phyloP scores from a whole-genome alignment of 768 basidiomycete species.

The Hemileccinum impolitum region DNA sequence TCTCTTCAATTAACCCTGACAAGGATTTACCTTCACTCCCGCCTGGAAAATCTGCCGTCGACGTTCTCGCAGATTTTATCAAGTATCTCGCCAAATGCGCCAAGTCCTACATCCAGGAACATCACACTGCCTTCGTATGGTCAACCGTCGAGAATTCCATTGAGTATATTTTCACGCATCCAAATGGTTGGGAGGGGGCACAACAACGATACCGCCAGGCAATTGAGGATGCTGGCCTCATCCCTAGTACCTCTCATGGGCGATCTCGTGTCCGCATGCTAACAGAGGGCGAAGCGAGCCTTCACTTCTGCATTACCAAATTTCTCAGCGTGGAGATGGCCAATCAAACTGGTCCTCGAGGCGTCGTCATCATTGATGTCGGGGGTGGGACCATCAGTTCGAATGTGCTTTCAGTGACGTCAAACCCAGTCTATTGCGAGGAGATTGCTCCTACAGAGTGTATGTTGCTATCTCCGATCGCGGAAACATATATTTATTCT shows the following conservation, averaged over 20 bases:
- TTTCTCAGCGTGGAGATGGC: no score
- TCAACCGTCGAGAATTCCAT: constrained; percentile 7
- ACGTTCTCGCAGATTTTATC: constrained; percentile 20
- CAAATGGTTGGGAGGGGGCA: constrained; percentile 29
- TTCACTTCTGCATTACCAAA: no score
- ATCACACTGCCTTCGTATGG: constrained; percentile 15
- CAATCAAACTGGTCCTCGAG: no score
- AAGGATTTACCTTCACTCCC: constrained; percentile 32
- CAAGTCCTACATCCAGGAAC: constrained; percentile 11
- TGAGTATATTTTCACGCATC: constrained; percentile 24
- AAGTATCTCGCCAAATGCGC: constrained; percentile 14
- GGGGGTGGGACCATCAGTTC: no score
- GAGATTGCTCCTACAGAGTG: no score
- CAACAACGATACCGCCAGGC: constrained; percentile 23
- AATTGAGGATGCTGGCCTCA: constrained; percentile 20
- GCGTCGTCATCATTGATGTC: no score
- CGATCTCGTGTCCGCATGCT: constrained; percentile 20
- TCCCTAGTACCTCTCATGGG: constrained; percentile 8
- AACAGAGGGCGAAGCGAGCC: constrained; percentile 23
- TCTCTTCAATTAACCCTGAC: constrained; percentile 18
- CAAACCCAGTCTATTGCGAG: no score
- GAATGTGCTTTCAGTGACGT: no score
- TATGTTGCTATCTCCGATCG: no score
- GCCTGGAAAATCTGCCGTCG: constrained; percentile 6
- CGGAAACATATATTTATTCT: background rate